Base-by-base conservation (phyloP, 345 rosid species). In the Microcos paniculata region DNA sequence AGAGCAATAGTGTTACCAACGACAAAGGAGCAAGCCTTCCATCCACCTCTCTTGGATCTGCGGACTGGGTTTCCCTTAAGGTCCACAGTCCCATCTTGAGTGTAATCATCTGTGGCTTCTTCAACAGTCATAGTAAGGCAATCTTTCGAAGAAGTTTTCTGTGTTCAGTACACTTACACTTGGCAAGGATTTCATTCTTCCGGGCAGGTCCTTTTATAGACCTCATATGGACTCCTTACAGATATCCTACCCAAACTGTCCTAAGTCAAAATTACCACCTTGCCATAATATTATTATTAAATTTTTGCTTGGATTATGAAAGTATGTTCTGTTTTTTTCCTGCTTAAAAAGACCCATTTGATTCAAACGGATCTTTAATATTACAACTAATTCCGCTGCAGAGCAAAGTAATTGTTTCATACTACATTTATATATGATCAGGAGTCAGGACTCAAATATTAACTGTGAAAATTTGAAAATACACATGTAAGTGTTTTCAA, bases 61-160 rank as follows among this genome's bases (percentile, higher is more conserved):
- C 87, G 88, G 19, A 92, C 90, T 14, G 93, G 97, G 57, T 92
- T 90, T 31, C 97, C 99, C 66, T 57, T 84, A 72, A 95, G 94
- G 70, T 91, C 98, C 57, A 93, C 96, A 2, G 99, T 95, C n/a
- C 98, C 99, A 79, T 95, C 98, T 80, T 90, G 71, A 42, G 99
- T 95, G 30, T 84, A 91, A 71, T 90, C 94, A 8, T 85, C 92
- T 19, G 24, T 43, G 35, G 82, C 91, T 63, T 75, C 80, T 78
- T 88, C 90, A 42, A 7, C 49, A 12, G 71, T 46, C 70, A 63
- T 65, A 28, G 9, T 9, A 18, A 45, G 35, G 18, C 66, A 61
- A 56, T 12, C 2, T 13, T 14, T 14, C 3, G 35, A 26, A 58
- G 16, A 58, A 58, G 19, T 57, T 2, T 53, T 23, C 8, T 53